Evolutionary conservation across 2,329 filamentous ascomycete genomes (phyloP).

Genomic region (Sporothrix curviconia): DNA sequence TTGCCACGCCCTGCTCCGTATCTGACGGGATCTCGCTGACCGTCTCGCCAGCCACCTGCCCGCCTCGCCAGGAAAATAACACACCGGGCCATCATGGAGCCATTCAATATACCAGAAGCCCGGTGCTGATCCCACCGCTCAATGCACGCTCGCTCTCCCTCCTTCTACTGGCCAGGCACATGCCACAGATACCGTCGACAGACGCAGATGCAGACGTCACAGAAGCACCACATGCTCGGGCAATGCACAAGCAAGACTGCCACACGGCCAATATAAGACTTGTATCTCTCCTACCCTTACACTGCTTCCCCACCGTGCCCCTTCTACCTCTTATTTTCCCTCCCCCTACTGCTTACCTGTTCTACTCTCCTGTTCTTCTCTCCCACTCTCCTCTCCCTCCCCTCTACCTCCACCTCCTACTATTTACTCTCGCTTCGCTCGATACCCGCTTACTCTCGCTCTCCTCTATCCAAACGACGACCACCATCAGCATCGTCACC

Average conservation of each 20-base stretch:
- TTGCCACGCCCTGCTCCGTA: too few relatives aligned
- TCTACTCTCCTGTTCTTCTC: neutral
- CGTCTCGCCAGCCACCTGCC: neutral
- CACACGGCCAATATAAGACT: conserved; percentile 15
- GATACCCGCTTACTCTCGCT: neutral
- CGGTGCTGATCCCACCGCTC: conserved; percentile 16
- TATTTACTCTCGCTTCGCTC: neutral
- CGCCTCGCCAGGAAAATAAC: neutral
- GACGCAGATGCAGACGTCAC: neutral
- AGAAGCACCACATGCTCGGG: conserved; percentile 2
- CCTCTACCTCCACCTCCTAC: neutral
- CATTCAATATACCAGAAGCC: conserved; percentile 17
- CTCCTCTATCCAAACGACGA: neutral
- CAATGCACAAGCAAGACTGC: neutral
- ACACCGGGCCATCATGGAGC: conserved; percentile 17
- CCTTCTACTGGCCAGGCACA: neutral
- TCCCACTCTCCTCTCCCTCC: neutral
- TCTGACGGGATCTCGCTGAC: too few relatives aligned
- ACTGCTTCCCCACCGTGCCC: conserved; percentile 4
- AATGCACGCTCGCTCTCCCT: conserved; percentile 8
- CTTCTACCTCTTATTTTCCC: neutral
- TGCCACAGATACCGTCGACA: neutral
- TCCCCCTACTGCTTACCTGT: neutral
- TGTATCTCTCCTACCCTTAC: conserved; percentile 1
- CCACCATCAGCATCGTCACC: neutral